phyloP scores from a whole-genome alignment of 2,329 filamentous ascomycete species.

The Beauveria sp. region DNA sequence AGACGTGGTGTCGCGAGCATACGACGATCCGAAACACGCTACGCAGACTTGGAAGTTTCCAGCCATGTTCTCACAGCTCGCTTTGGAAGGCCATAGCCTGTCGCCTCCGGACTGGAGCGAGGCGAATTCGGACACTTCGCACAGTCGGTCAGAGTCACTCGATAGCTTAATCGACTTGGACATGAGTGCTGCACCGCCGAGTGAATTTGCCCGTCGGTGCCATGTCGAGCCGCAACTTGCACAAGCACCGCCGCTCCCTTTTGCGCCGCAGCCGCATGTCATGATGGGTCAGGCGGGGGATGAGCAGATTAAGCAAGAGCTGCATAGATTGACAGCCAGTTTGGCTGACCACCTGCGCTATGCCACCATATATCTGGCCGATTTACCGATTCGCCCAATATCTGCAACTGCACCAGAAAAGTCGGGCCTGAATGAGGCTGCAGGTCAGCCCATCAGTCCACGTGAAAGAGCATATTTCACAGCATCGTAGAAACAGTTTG shows the following conservation, averaged over 20 bases:
- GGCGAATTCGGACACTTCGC: neutral
- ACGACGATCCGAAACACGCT: slow-evolving; percentile 38
- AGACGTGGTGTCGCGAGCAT: slow-evolving; percentile 47
- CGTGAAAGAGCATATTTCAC: neutral
- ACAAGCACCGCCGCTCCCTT: neutral
- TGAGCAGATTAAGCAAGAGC: neutral
- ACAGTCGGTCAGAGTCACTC: neutral
- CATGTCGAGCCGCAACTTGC: neutral
- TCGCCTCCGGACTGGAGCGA: slow-evolving; percentile 22
- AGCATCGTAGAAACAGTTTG: neutral
- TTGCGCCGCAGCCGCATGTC: neutral
- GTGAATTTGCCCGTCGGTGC: neutral
- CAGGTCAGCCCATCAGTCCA: neutral
- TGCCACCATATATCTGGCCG: neutral
- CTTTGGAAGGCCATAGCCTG: neutral
- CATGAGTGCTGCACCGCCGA: neutral
- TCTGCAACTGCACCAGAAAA: neutral
- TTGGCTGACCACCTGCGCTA: slow-evolving; percentile 1
- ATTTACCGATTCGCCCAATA: neutral
- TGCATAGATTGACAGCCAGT: neutral
- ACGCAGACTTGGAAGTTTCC: slow-evolving; percentile 54
- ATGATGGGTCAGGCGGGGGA: neutral
- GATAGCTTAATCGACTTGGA: neutral
- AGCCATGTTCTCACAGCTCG: slow-evolving; percentile 35
- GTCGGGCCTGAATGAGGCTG: neutral